Evolutionary conservation across 495 filamentous ascomycete genomes (phyloP).

Genomic region (Physcia stellaris): DNA sequence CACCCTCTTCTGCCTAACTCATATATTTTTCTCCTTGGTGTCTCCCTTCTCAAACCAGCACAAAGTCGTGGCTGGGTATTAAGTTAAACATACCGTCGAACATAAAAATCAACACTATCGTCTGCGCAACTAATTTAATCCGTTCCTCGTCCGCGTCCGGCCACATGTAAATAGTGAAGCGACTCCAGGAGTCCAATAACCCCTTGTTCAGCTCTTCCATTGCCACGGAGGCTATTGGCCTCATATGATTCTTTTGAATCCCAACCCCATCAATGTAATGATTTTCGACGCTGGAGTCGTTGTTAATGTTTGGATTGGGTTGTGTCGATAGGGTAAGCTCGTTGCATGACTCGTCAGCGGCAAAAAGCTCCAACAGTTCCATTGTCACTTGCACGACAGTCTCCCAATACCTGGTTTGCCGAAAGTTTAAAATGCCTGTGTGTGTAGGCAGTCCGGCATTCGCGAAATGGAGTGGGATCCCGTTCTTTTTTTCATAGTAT

Average conservation of each 20-base stretch:
- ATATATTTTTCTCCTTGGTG: too few relatives aligned
- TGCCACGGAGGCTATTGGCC: not conserved
- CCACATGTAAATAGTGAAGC: slow-evolving; percentile 7
- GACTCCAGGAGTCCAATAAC: not conserved
- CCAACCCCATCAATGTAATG: too few relatives aligned
- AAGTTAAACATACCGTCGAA: slow-evolving; percentile 8
- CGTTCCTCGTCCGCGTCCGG: slow-evolving; percentile 7
- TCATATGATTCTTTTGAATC: too few relatives aligned
- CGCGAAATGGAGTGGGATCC: slow-evolving; percentile 1
- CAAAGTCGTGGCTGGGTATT: not conserved
- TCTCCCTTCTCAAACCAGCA: too few relatives aligned
- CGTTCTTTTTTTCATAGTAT: too few relatives aligned
- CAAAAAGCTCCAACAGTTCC: slow-evolving; percentile 1
- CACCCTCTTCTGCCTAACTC: too few relatives aligned
- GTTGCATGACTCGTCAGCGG: not conserved
- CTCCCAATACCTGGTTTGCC: slow-evolving; percentile 1
- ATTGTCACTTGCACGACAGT: not conserved
- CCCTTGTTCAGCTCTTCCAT: not conserved
- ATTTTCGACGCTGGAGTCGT: too few relatives aligned
- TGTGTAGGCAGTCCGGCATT: slow-evolving; percentile 9
- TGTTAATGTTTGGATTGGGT: too few relatives aligned
- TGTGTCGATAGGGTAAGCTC: not conserved
- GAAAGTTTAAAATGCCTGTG: not conserved
- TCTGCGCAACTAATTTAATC: slow-evolving; percentile 2
- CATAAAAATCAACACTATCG: slow-evolving; percentile 8